These are phyloP conservation scores for Trichosporon faecale DNA, from an alignment of 1,284 basidiomycete species.

Conservation along the genomic window DNA sequence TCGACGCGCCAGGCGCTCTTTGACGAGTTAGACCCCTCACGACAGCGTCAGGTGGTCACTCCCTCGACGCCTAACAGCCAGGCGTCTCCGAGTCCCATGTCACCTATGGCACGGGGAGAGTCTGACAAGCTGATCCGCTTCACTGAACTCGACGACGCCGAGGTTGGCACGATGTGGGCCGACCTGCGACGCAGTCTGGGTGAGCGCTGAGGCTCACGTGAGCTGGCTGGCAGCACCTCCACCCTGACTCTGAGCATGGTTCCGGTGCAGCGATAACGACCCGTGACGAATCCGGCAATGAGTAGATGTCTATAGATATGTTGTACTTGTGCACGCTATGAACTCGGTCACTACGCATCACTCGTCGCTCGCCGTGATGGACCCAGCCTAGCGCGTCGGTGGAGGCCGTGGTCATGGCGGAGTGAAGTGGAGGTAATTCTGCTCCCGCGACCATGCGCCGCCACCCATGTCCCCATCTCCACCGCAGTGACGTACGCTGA, in stretches of 20 bases:
- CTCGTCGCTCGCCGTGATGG: not conserved
- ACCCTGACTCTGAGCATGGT: not conserved
- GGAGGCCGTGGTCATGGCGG: not conserved
- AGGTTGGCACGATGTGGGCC: conserved; percentile 20
- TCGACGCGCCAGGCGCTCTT: conserved; percentile 32
- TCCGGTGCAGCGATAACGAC: not conserved
- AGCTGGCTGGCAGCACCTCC: not conserved
- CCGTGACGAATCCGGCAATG: not conserved
- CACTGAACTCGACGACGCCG: conserved; percentile 24
- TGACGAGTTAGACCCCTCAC: conserved; percentile 13
- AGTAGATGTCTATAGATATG: not conserved
- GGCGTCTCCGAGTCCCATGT: not conserved
- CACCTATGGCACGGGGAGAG: not conserved
- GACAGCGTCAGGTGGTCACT: conserved; percentile 7
- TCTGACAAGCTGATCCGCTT: conserved; percentile 21
- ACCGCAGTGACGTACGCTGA: not conserved
- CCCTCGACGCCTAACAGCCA: not conserved
- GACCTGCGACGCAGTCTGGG: conserved; percentile 24
- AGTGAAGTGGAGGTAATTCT: conserved; percentile 3
- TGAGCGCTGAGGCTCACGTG: conserved; percentile 14
- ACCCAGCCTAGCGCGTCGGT: not conserved
- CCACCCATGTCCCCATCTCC: conserved; percentile 4
- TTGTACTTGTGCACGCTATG: conserved; percentile 4
- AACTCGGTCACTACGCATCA: not conserved
- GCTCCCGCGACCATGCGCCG: not conserved